These are phyloP conservation scores for Orobanche coerulescens DNA, from an alignment of 257 asterid genomes.

Conservation along the genomic window DNA sequence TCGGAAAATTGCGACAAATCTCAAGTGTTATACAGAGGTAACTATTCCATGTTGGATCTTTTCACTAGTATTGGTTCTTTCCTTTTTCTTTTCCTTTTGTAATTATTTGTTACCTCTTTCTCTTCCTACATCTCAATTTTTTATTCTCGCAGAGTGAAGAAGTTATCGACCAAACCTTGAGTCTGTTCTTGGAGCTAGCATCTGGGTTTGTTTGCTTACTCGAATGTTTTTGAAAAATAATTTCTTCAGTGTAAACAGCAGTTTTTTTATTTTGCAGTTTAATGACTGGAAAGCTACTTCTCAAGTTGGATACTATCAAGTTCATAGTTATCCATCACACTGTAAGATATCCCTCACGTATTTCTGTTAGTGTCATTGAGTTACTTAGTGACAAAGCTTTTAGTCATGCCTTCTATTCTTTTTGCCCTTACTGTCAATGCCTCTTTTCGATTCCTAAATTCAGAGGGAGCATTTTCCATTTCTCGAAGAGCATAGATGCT, in stretches of 20 bases:
- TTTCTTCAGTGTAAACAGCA: neutral
- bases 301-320: conserved; percentile 89
- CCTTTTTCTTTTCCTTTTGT: neutral
- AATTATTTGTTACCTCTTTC: neutral
- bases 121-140: conserved; percentile 21
- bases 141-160: conserved; percentile 61
- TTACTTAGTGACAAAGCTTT: conserved; percentile 14
- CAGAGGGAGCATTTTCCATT: conserved; percentile 95
- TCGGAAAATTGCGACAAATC: conserved; percentile 82
- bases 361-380: conserved; percentile 2
- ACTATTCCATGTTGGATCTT: conserved; percentile 11
- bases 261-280: conserved; percentile 45
- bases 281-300: conserved; percentile 91
- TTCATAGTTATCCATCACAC: conserved; percentile 77
- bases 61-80: conserved; percentile 13
- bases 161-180: conserved; percentile 81
- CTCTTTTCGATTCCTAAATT: conserved; percentile 19
- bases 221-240: neutral
- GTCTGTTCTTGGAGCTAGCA: conserved; percentile 88
- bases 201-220: conserved; percentile 63
- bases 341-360: conserved; percentile 35
- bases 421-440: conserved; percentile 9
- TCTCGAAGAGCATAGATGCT: conserved; percentile 75
- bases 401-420: conserved; percentile 4
- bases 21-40: conserved; percentile 90